Conservation (phyloP, 352 stramenopile genomes). For the Aphanomyces astaci region DNA sequence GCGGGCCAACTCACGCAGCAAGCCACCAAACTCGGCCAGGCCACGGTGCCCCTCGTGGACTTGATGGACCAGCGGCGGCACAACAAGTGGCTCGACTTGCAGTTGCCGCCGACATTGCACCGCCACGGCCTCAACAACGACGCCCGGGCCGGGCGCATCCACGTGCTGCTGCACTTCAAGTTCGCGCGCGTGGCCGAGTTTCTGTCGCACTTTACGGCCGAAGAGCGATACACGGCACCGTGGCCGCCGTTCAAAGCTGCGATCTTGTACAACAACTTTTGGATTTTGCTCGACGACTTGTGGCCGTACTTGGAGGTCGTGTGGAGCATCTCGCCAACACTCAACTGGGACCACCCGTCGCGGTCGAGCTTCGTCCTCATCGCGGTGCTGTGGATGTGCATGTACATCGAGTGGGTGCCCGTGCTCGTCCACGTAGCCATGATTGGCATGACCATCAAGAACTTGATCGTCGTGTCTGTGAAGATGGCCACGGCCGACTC, state of each 20-base stretch:
- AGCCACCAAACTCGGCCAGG: constrained; percentile 75
- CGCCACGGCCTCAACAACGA: constrained; percentile 77
- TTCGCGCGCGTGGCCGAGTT: constrained; percentile 80
- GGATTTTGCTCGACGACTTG: constrained; percentile 72
- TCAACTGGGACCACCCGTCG: constrained; percentile 79
- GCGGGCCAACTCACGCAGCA: constrained; percentile 66
- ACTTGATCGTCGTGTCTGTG: constrained; percentile 54
- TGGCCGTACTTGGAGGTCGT: constrained; percentile 81
- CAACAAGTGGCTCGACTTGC: constrained; percentile 82
- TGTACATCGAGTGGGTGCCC: constrained; percentile 74
- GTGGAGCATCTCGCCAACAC: constrained; percentile 71
- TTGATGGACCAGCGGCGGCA: constrained; percentile 81
- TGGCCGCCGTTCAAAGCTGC: constrained; percentile 77
- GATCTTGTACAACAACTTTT: constrained; percentile 82
- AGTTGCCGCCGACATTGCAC: constrained; percentile 71
- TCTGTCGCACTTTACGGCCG: constrained; percentile 66
- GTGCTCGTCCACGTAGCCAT: constrained; percentile 70
- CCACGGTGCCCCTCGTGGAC: constrained; percentile 56
- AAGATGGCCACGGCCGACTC: neutral
- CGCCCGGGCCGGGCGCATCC: constrained; percentile 63
- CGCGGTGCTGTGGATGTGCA: constrained; percentile 71
- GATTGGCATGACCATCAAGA: constrained; percentile 71
- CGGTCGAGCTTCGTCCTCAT: constrained; percentile 80
- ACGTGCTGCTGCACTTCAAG: constrained; percentile 81
- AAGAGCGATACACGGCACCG: constrained; percentile 67